These are phyloP conservation scores for Teunomyces stri DNA, from an alignment of 805 yeast genomes.

Conservation along the genomic window DNA sequence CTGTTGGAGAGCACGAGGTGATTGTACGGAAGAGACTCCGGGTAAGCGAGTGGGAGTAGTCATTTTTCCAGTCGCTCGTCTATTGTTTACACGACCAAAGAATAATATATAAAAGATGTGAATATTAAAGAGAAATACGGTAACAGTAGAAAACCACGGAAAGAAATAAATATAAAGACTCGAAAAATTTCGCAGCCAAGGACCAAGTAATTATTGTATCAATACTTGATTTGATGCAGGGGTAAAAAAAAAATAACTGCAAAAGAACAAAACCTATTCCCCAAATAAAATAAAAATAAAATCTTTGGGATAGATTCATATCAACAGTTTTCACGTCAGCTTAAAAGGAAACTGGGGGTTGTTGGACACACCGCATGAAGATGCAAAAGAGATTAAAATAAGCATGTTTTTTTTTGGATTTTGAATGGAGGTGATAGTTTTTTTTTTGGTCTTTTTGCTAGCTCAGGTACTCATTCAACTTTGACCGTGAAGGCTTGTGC, in stretches of 20 bases:
- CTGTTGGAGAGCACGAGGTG: slow-evolving; percentile 19
- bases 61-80: background rate
- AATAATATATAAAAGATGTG: slow-evolving; percentile 1
- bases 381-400: background rate
- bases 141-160: background rate
- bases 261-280: background rate
- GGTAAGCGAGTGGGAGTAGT: slow-evolving; percentile 39
- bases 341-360: background rate
- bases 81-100: background rate
- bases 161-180: slow-evolving; percentile 1
- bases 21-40: slow-evolving; percentile 24
- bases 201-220: slow-evolving; percentile 2
- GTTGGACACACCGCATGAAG: background rate
- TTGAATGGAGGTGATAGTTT: background rate
- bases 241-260: background rate
- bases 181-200: slow-evolving; percentile 3
- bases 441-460: background rate
- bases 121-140: background rate
- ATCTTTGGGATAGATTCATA: too few species aligned
- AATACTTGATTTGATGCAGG: slow-evolving; percentile 1
- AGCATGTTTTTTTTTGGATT: background rate
- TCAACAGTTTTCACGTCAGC: background rate
- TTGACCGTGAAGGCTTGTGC: background rate
- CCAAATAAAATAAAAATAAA: background rate
- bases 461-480: background rate